Evolutionary conservation across 371 early-diverging fungal species (phyloP).

Genomic region (Rhizopus microsporus): DNA sequence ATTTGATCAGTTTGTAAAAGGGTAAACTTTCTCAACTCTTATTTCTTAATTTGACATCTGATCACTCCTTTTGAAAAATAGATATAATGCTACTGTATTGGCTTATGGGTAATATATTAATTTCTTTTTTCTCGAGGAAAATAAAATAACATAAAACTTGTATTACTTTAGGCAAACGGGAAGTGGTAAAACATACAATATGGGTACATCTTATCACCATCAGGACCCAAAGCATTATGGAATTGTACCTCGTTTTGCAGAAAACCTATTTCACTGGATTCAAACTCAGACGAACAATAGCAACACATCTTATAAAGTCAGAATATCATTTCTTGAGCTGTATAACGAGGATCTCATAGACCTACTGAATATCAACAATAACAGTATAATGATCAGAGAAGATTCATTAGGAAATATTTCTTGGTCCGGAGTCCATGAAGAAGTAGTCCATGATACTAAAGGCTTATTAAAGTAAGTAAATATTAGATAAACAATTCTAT

Average conservation of each 20-base stretch:
- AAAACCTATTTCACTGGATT: conserved; percentile 58
- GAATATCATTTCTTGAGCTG: conserved; percentile 84
- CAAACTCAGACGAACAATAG: conserved; percentile 25
- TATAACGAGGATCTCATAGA: conserved; percentile 95
- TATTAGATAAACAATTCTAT: conserved; percentile 1
- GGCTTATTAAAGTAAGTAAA: conserved; percentile 68
- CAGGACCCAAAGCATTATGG: conserved; percentile 45
- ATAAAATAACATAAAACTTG: background rate
- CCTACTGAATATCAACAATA: conserved; percentile 48
- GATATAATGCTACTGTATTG: conserved; percentile 29
- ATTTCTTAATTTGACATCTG: background rate
- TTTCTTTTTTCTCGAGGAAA: background rate
- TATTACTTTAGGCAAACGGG: conserved; percentile 44
- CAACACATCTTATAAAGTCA: conserved; percentile 53
- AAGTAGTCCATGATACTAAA: conserved; percentile 66
- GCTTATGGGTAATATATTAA: conserved; percentile 22
- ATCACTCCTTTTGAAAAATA: conserved; percentile 11
- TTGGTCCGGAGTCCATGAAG: conserved; percentile 89
- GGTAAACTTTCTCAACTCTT: conserved; percentile 50
- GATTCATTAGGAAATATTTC: conserved; percentile 88
- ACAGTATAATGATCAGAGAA: conserved; percentile 73
- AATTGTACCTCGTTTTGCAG: conserved; percentile 86
- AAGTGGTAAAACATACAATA: conserved; percentile 60
- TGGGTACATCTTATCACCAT: conserved; percentile 46
- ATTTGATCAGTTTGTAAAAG: conserved; percentile 83